Conservation (phyloP, 1,284 basidiomycete genomes). For the Wallemia ichthyophaga region DNA sequence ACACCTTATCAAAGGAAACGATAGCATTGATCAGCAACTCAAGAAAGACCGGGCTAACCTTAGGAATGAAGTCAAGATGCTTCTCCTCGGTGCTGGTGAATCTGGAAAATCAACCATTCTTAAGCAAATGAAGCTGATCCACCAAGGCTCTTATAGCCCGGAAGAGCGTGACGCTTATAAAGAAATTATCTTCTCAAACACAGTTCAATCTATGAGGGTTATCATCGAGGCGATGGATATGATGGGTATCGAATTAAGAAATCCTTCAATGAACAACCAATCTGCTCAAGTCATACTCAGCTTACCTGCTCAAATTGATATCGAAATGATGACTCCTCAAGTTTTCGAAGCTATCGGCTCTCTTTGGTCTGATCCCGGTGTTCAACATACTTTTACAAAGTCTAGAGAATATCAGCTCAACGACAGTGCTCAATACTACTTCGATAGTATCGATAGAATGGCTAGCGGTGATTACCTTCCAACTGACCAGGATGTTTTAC, state of each 20-base stretch:
- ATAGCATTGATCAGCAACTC: slow-evolving; percentile 4
- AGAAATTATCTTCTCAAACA: slow-evolving; percentile 68
- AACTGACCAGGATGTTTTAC: slow-evolving; percentile 44
- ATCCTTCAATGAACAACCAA: background rate
- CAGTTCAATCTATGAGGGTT: slow-evolving; percentile 51
- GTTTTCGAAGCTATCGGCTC: slow-evolving; percentile 33
- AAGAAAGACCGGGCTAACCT: slow-evolving; percentile 10
- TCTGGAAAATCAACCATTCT: slow-evolving; percentile 68
- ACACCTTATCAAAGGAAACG: background rate
- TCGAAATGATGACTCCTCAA: slow-evolving; percentile 37
- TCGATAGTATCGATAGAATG: slow-evolving; percentile 36
- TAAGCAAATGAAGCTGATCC: slow-evolving; percentile 31
- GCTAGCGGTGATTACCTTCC: slow-evolving; percentile 41
- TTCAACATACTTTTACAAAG: slow-evolving; percentile 38
- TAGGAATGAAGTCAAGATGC: slow-evolving; percentile 11
- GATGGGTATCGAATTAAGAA: slow-evolving; percentile 29
- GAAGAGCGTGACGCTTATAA: slow-evolving; percentile 43
- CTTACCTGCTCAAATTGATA: slow-evolving; percentile 34
- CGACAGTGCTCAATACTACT: slow-evolving; percentile 36
- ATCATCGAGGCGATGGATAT: slow-evolving; percentile 68
- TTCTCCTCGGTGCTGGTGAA: slow-evolving; percentile 72
- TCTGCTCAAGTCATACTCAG: background rate
- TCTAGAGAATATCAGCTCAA: slow-evolving; percentile 68
- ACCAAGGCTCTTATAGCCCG: slow-evolving; percentile 38
- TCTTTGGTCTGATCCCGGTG: slow-evolving; percentile 47